A percentile compares a stretch with the other conserved stretches of the same genome.
These are phyloP conservation scores for Lentinula lateritia DNA, from an alignment of 768 basidiomycete species.

Conservation along the genomic window DNA sequence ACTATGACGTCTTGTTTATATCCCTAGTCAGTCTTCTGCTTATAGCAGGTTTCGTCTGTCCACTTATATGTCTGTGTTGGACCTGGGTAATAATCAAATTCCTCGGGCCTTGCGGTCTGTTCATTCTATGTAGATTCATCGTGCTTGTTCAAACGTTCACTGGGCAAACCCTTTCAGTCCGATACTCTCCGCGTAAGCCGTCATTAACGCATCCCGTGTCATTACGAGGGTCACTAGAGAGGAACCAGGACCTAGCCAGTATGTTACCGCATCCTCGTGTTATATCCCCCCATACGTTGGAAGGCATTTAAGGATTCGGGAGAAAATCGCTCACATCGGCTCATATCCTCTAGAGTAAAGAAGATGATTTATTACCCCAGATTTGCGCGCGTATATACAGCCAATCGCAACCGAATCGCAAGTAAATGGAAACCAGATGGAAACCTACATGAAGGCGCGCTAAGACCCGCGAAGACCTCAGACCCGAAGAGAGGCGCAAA, in stretches of 20 bases:
- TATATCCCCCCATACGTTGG: not conserved
- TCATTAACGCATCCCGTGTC: not conserved
- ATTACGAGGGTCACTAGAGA: not conserved
- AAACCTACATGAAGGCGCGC: not conserved
- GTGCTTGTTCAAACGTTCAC: no score
- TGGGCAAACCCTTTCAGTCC: not conserved
- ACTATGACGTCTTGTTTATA: not conserved
- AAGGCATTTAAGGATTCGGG: no score
- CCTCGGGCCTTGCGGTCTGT: not conserved
- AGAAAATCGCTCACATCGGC: no score
- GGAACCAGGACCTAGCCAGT: not conserved
- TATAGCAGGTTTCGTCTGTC: not conserved
- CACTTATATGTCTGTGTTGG: not conserved
- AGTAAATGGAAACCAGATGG: no score
- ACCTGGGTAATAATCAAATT: not conserved
- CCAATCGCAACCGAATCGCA: not conserved
- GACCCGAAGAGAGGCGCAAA: not conserved
- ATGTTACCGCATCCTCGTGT: not conserved
- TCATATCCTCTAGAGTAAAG: not conserved
- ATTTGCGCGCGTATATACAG: not conserved
- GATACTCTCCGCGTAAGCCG: not conserved
- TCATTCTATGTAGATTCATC: no score
- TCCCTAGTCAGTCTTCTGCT: not conserved
- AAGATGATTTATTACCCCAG: not conserved
- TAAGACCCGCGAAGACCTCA: not conserved